These are phyloP conservation scores for Pyrenophora teres DNA, from an alignment of 2,329 filamentous ascomycete species.

Conservation along the genomic window DNA sequence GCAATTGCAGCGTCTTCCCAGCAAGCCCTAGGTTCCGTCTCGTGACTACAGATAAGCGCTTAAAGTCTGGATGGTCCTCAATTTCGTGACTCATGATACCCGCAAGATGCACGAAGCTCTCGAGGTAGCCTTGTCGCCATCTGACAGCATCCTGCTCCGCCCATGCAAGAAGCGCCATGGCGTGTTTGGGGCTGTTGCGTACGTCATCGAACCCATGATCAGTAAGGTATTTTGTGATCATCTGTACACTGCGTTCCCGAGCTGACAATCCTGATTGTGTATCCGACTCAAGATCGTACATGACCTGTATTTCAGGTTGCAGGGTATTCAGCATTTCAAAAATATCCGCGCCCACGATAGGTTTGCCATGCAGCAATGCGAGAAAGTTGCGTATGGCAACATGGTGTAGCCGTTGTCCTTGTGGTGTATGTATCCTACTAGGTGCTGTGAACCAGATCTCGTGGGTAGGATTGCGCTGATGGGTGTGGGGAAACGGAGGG, in stretches of 20 bases:
- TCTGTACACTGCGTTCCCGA: constrained; percentile 57
- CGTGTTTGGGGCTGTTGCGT: constrained; percentile 63
- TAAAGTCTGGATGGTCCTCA: constrained; percentile 62
- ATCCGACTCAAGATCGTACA: constrained; percentile 52
- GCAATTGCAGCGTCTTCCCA: constrained; percentile 65
- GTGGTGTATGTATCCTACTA: constrained; percentile 51
- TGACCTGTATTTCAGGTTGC: constrained; percentile 63
- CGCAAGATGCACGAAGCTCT: constrained; percentile 68
- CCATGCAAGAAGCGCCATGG: constrained; percentile 68
- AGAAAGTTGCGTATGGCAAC: constrained; percentile 72
- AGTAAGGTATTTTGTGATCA: constrained; percentile 65
- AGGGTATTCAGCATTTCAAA: constrained; percentile 68
- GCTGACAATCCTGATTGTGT: constrained; percentile 32
- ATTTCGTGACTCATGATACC: constrained; percentile 59
- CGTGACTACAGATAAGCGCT: constrained; percentile 64
- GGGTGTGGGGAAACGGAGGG: constrained; percentile 15
- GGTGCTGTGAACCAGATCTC: constrained; percentile 68
- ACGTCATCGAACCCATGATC: constrained; percentile 67
- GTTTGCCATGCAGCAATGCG: constrained; percentile 66
- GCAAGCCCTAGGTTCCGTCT: constrained; percentile 66
- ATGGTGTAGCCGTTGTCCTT: constrained; percentile 61
- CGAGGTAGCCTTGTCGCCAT: constrained; percentile 70
- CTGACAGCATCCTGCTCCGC: constrained; percentile 65
- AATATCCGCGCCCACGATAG: constrained; percentile 67
- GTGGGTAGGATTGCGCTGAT: constrained; percentile 37